These are phyloP conservation scores for Xanthoconium separans DNA, from an alignment of 1,284 basidiomycete species.

Conservation along the genomic window DNA sequence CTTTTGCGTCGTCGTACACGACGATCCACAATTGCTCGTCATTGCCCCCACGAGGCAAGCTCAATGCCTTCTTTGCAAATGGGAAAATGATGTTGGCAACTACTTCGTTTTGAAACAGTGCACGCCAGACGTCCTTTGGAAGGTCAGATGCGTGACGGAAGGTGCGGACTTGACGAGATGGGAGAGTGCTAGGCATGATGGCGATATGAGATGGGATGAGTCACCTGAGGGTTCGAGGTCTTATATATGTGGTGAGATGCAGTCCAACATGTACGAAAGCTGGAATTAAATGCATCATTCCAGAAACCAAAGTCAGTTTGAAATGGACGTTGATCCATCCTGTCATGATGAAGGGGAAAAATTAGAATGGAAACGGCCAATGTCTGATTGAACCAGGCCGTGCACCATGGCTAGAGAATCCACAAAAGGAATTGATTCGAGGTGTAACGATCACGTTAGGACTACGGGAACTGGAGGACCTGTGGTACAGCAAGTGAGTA, in stretches of 20 bases:
- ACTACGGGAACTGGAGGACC: slow-evolving; percentile 2
- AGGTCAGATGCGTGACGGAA: slow-evolving; percentile 24
- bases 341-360: neutral
- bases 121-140: slow-evolving; percentile 37
- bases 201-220: neutral
- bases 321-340: slow-evolving; percentile 11
- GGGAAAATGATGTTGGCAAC: slow-evolving; percentile 59
- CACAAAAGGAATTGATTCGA: neutral
- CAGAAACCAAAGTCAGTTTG: neutral
- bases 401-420: neutral
- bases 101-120: slow-evolving; percentile 39
- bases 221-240: neutral
- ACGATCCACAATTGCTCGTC: slow-evolving; percentile 54
- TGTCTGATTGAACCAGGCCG: neutral
- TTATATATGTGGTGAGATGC: slow-evolving; percentile 9
- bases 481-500: slow-evolving; percentile 12
- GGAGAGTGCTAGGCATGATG: slow-evolving; percentile 8
- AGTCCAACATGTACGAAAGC: neutral
- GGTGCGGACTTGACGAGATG: neutral
- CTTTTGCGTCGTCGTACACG: slow-evolving; percentile 29
- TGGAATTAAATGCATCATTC: neutral
- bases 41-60: slow-evolving; percentile 22
- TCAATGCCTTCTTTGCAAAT: slow-evolving; percentile 31
- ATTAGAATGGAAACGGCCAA: neutral
- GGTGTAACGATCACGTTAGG: neutral